These are phyloP conservation scores for Naematelia aurantialba DNA, from an alignment of 768 basidiomycete genomes.

Conservation along the genomic window DNA sequence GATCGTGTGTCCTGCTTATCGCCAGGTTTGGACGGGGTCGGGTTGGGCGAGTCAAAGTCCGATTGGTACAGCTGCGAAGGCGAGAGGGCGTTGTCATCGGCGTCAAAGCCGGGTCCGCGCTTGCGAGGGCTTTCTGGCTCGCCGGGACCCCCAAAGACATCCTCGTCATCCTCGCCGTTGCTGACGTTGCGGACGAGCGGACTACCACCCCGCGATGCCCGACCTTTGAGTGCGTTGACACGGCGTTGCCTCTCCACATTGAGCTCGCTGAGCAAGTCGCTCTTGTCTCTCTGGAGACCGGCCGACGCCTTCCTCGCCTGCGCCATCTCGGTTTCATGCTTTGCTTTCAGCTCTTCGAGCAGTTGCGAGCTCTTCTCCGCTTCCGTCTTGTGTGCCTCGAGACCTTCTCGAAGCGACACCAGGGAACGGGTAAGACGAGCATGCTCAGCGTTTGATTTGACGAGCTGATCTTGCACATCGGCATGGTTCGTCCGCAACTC, in stretches of 20 bases:
- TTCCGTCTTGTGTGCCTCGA: slow-evolving; percentile 84
- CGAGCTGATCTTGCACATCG: slow-evolving; percentile 63
- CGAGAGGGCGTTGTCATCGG: slow-evolving; percentile 42
- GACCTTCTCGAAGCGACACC: slow-evolving; percentile 65
- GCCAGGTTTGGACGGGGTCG: slow-evolving; percentile 39
- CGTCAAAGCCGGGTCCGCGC: slow-evolving; percentile 48
- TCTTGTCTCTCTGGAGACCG: slow-evolving; percentile 83
- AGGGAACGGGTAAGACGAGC: slow-evolving; percentile 75
- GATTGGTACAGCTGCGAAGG: slow-evolving; percentile 43
- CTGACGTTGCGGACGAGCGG: slow-evolving; percentile 29
- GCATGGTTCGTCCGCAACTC: slow-evolving; percentile 70
- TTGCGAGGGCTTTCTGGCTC: slow-evolving; percentile 36
- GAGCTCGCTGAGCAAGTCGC: slow-evolving; percentile 76
- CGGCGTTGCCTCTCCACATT: slow-evolving; percentile 54
- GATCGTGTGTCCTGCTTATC: slow-evolving; percentile 28
- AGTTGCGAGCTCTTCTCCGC: slow-evolving; percentile 63
- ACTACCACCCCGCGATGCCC: slow-evolving; percentile 33
- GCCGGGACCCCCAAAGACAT: slow-evolving; percentile 49
- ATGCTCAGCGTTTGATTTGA: slow-evolving; percentile 75
- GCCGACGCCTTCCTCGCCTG: slow-evolving; percentile 83
- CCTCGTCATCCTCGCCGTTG: slow-evolving; percentile 37
- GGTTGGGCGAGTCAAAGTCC: slow-evolving; percentile 48
- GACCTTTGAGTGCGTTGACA: slow-evolving; percentile 27
- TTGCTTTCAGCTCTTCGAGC: slow-evolving; percentile 72
- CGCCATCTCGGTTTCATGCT: slow-evolving; percentile 93